Conservation (phyloP, 2,329 filamentous ascomycete species). For the Endoconidiophora laricicola region DNA sequence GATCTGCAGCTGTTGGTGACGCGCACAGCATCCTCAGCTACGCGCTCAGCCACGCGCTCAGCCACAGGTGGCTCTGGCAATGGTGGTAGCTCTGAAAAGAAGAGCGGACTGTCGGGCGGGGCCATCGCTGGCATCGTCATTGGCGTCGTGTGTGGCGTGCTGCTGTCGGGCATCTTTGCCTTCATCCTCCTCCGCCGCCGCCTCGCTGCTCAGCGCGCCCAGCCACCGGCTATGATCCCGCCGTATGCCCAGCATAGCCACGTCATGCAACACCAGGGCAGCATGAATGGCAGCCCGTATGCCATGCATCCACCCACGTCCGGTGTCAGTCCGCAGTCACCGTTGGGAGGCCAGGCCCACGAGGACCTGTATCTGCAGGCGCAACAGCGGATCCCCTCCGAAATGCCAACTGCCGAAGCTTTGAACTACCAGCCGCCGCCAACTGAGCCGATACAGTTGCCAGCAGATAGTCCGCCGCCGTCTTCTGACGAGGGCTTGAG, state of each 20-base stretch:
- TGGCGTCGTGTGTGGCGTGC: conserved; percentile 19
- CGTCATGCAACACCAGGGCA: not conserved
- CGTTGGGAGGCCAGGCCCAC: not conserved
- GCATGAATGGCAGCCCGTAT: not conserved
- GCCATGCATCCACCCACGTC: not conserved
- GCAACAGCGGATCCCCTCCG: not conserved
- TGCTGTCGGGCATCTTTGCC: not conserved
- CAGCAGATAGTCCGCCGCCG: not conserved
- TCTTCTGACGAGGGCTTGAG: not conserved
- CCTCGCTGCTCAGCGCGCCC: conserved; percentile 14
- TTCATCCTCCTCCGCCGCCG: conserved; percentile 19
- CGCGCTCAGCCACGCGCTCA: conserved; percentile 21
- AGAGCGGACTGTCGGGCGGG: conserved; percentile 20
- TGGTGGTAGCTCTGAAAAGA: not conserved
- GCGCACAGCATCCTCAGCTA: conserved; percentile 28
- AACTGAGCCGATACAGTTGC: conserved; percentile 4
- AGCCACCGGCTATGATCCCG: conserved; percentile 8
- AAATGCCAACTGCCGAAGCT: not conserved
- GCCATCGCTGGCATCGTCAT: conserved; percentile 30
- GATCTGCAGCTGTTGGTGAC: conserved; percentile 39
- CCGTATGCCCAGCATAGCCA: not conserved
- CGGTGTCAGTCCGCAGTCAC: conserved; percentile 1
- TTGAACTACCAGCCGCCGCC: conserved; percentile 3
- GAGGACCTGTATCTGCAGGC: conserved; percentile 2
- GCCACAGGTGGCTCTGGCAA: not conserved